These are phyloP conservation scores for Articulospora tetracladia DNA, from an alignment of 495 filamentous ascomycete genomes.

Conservation along the genomic window DNA sequence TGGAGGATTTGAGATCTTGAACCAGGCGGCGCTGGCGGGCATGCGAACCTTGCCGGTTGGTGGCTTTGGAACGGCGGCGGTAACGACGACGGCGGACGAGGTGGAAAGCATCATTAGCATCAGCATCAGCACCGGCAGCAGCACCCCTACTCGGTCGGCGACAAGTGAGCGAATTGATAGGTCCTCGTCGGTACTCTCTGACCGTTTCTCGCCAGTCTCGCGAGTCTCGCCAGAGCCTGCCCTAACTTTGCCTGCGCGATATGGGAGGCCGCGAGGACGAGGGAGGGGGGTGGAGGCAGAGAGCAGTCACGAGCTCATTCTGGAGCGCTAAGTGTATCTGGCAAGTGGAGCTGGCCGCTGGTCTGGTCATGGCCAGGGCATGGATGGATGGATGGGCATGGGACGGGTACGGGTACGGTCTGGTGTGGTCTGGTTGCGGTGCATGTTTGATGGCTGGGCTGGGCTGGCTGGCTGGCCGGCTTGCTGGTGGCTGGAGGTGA, in stretches of 20 bases:
- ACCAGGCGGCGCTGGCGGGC: too few species aligned
- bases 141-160: not conserved
- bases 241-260: not conserved
- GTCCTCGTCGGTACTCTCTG: too few species aligned
- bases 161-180: not conserved
- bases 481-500: not conserved
- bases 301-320: slow-evolving; percentile 14
- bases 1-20: too few species aligned
- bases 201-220: not conserved
- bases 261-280: not conserved
- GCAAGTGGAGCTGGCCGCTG: slow-evolving; percentile 1
- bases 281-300: not conserved
- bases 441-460: not conserved
- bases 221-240: not conserved
- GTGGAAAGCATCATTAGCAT: too few species aligned
- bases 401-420: too few species aligned
- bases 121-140: too few species aligned
- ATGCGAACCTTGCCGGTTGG: too few species aligned
- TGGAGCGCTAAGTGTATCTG: slow-evolving; percentile 18
- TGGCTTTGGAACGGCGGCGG: too few species aligned
- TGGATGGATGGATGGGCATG: too few species aligned
- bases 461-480: too few species aligned
- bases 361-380: not conserved
- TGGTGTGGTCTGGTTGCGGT: too few species aligned
- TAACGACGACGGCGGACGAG: too few species aligned